Percentiles rank a stretch among this genome's conserved stretches.
These are phyloP conservation scores for Cyberlindnera maritima DNA, from an alignment of 805 yeast genomes.

Conservation along the genomic window DNA sequence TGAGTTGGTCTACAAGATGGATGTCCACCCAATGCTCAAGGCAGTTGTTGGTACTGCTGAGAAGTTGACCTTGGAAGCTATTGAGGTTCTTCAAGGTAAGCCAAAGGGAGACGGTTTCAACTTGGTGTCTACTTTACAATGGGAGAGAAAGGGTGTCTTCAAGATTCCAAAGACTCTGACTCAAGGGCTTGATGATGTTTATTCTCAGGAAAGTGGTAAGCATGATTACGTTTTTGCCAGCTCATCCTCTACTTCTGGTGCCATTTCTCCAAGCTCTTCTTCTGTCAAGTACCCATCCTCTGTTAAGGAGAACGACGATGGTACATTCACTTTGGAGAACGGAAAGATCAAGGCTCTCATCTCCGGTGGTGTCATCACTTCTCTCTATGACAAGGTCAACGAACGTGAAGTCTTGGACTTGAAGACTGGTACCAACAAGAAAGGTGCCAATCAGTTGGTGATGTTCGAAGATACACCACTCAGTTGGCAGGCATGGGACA, in stretches of 20 bases:
- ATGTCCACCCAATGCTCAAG: slow-evolving; percentile 75
- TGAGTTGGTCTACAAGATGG: slow-evolving; percentile 87
- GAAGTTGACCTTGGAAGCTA: slow-evolving; percentile 45
- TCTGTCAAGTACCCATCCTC: slow-evolving; percentile 47
- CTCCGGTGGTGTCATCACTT: slow-evolving; percentile 55
- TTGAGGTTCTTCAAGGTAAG: slow-evolving; percentile 14
- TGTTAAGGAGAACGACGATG: slow-evolving; percentile 39
- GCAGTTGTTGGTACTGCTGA: slow-evolving; percentile 53
- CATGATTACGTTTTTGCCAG: slow-evolving; percentile 24
- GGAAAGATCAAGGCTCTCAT: slow-evolving; percentile 50
- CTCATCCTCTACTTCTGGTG: slow-evolving; percentile 1
- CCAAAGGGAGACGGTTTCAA: slow-evolving; percentile 24
- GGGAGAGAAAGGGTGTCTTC: slow-evolving; percentile 50
- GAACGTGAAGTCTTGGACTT: slow-evolving; percentile 67
- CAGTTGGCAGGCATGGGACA: slow-evolving; percentile 96
- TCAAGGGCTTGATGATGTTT: not conserved
- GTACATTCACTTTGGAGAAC: slow-evolving; percentile 54
- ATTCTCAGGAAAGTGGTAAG: slow-evolving; percentile 18
- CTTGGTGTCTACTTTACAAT: slow-evolving; percentile 57
- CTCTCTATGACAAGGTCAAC: slow-evolving; percentile 57
- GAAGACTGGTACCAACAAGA: slow-evolving; percentile 38
- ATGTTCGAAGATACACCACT: slow-evolving; percentile 88
- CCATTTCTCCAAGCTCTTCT: slow-evolving; percentile 12
- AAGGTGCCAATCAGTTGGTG: slow-evolving; percentile 79
- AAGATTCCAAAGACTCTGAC: slow-evolving; percentile 29